These are phyloP conservation scores for Protomyces inouyei DNA, from an alignment of 1,139 yeast genomes.

Conservation along the genomic window DNA sequence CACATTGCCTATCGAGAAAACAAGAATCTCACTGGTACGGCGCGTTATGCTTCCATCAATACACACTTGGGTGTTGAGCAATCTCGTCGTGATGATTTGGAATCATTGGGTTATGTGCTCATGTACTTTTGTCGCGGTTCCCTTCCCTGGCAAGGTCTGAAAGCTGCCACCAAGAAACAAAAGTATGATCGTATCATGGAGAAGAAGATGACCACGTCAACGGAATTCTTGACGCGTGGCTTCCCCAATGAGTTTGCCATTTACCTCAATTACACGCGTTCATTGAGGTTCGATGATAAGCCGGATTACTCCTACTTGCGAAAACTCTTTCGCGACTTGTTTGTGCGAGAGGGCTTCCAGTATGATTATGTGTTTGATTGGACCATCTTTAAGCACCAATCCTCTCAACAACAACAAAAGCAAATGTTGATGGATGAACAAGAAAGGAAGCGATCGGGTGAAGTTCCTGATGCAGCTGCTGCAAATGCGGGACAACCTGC, in stretches of 20 bases:
- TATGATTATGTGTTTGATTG: conserved; percentile 96
- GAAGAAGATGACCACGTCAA: conserved; percentile 87
- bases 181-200: conserved; percentile 96
- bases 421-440: conserved; percentile 2
- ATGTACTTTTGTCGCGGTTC: conserved; percentile 90
- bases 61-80: conserved; percentile 97
- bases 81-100: conserved; percentile 91
- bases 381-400: conserved; percentile 74
- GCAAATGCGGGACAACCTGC: background rate
- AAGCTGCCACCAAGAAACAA: conserved; percentile 96
- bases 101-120: conserved; percentile 91
- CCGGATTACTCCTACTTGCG: conserved; percentile 92
- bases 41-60: conserved; percentile 90
- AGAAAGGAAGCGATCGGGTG: background rate
- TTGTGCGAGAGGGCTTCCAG: conserved; percentile 79
- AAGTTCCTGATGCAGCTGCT: background rate
- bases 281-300: conserved; percentile 89
- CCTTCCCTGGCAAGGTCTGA: conserved; percentile 97
- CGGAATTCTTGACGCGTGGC: conserved; percentile 84
- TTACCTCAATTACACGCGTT: conserved; percentile 82
- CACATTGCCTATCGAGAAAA: conserved; percentile 96
- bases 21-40: conserved; percentile 94
- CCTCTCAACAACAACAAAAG: conserved; percentile 14
- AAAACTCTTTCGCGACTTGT: conserved; percentile 81
- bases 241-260: conserved; percentile 86